Percentiles rank a stretch among this genome's conserved stretches.
phyloP scores from a whole-genome alignment of 306 rosid species.

The Dalbergia cultrata region DNA sequence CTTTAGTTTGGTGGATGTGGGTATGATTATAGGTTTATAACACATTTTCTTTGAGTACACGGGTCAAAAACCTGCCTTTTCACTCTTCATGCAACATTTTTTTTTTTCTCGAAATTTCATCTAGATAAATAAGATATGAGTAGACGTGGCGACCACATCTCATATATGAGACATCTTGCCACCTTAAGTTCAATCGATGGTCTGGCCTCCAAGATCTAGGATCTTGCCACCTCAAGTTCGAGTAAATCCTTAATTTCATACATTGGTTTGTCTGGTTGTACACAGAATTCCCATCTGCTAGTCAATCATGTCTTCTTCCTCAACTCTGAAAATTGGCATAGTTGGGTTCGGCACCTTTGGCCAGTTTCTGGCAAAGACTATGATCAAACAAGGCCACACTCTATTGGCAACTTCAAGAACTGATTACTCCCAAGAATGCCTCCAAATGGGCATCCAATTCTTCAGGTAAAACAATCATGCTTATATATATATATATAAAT shows the following conservation, averaged over 20 bases:
- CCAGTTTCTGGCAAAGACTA: constrained; percentile 64
- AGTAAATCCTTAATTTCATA: background rate
- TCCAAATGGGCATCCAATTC: constrained; percentile 57
- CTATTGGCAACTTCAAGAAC: constrained; percentile 64
- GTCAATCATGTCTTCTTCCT: constrained; percentile 34
- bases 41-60: too few species aligned
- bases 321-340: constrained; percentile 61
- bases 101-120: too few species aligned
- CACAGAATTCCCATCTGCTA: background rate
- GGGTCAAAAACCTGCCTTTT: too few species aligned
- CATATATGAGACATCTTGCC: too few species aligned
- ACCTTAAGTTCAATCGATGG: background rate
- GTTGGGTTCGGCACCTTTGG: constrained; percentile 67
- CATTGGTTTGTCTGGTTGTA: background rate
- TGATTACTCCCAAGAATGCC: constrained; percentile 53
- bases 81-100: too few species aligned
- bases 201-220: background rate
- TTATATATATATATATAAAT: too few species aligned
- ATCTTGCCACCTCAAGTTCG: too few species aligned
- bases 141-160: too few species aligned
- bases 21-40: too few species aligned
- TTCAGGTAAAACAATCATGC: constrained; percentile 48
- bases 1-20: too few species aligned
- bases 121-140: too few species aligned
- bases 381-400: constrained; percentile 67